Base-by-base conservation (phyloP, 495 filamentous ascomycete genomes). In the Neurospora sp. region DNA sequence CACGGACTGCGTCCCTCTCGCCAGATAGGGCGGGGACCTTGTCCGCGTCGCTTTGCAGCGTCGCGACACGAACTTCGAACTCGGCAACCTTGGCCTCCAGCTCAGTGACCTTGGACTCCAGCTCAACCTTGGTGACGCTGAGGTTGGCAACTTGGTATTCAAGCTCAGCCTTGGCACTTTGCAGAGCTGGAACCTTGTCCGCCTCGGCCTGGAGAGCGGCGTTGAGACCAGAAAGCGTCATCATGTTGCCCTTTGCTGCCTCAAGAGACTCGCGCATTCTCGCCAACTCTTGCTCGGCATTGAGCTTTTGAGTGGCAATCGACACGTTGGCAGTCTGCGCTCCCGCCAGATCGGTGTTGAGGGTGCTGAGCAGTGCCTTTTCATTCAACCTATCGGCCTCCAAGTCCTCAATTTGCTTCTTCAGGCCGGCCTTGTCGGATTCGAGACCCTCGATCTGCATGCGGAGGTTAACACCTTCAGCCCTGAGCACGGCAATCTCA, bases 351-450 rank as follows among this genome's bases (percentile, higher is more conserved):
- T 79, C 80, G 27, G 76, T 79, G 38, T 69, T 75, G 71, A 81
- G 78, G 18, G 73, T 76, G 70, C 74, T 72, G n/a, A 81, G 70
- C 37, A 75, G 74, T 5, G 72, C 70, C 27, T 77, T 71, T 69
- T 74, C 72, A 53, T 76, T 73, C 9, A 72, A 61, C 41, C 72
- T 75, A 22, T 74, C 74, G 45, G 74, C 69, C 37, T 70, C 40
- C 22, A 81, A 73, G 10, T 74, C 75, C 1, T 75, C 72, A 18
- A 85, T 72, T 40, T 83, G 79, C 39, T 78, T 72, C 31, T 78
- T 72, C 41, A 85, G 76, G 41, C 75, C 77, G 20, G 75, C 75
- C 73, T 79, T 84, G 68, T 84, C 79, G 31, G 81, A 77, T 48
- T 78, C 74, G 65, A 83, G 77, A 72, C 75, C 76, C 69, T 81